phyloP scores from a whole-genome alignment of 257 asterid species.

The Jaltomata sinuosa region DNA sequence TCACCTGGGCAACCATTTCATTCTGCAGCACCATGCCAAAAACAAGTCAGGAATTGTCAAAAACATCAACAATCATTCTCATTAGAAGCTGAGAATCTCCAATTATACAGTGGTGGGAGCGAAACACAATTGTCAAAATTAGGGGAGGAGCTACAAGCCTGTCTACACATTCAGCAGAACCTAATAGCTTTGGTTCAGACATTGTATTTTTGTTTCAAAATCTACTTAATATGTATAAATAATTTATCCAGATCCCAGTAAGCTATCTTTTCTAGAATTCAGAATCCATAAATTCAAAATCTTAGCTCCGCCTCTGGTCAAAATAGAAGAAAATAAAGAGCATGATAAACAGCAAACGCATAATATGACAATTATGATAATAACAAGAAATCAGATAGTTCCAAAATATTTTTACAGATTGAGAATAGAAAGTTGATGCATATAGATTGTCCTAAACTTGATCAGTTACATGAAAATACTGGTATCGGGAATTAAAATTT shows the following conservation, averaged over 20 bases:
- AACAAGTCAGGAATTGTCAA: slow-evolving; percentile 5
- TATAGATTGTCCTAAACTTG: background rate
- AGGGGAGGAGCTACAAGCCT: background rate
- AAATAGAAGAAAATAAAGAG: background rate
- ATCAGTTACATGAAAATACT: background rate
- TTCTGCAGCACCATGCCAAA: slow-evolving; percentile 36
- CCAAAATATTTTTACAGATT: background rate
- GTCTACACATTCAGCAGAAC: background rate
- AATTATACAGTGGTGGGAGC: background rate
- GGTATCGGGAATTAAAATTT: background rate
- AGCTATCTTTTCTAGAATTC: background rate
- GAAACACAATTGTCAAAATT: background rate
- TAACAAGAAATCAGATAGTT: background rate
- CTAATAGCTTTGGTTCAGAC: background rate
- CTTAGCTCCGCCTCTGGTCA: background rate
- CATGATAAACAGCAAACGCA: background rate
- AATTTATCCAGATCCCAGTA: background rate
- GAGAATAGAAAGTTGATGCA: background rate
- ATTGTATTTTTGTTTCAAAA: background rate
- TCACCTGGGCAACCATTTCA: slow-evolving; percentile 72
- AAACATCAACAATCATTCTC: background rate
- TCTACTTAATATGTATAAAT: background rate
- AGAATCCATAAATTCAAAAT: background rate
- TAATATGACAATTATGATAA: background rate
- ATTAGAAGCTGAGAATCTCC: background rate